These are phyloP conservation scores for Paramyrothecium sp. DNA, from an alignment of 2,329 filamentous ascomycete species.

Conservation along the genomic window DNA sequence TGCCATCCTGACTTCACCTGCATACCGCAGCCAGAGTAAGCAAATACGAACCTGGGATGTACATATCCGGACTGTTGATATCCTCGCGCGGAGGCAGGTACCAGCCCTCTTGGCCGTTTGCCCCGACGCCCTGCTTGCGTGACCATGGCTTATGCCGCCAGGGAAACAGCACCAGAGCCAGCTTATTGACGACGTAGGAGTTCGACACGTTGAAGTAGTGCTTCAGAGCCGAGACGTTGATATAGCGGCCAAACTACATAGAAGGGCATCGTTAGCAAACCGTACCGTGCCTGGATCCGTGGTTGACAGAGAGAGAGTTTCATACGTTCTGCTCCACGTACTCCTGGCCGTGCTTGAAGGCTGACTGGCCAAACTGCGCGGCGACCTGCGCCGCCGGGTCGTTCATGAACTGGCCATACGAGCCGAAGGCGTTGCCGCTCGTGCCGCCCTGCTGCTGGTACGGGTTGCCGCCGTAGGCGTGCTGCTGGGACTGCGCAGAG, in stretches of 20 bases:
- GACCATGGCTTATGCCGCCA: constrained; percentile 99
- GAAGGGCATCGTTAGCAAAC: not conserved
- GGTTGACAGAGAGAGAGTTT: constrained; percentile 5
- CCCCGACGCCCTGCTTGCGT: constrained; percentile 75
- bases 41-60: constrained; percentile 71
- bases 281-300: not conserved
- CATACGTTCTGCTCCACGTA: constrained; percentile 93
- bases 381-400: constrained; percentile 95
- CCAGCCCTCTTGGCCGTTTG: constrained; percentile 68
- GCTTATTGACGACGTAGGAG: constrained; percentile 90
- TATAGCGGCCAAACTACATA: constrained; percentile 62
- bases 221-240: constrained; percentile 90
- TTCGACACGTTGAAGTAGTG: constrained; percentile 99
- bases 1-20: not conserved
- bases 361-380: constrained; percentile 88
- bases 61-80: constrained; percentile 98
- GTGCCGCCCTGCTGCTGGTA: constrained; percentile 65
- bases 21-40: not conserved
- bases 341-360: constrained; percentile 87
- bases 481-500: constrained; percentile 65
- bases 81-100: constrained; percentile 94
- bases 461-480: constrained; percentile 67
- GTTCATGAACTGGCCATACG: constrained; percentile 91
- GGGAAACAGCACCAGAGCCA: constrained; percentile 90
- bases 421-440: constrained; percentile 58